Evolutionary conservation across 2,329 filamentous ascomycete species (phyloP), one percentile per base, ranked within the genome.

Genomic region (Cordyceps fumosorosea): DNA sequence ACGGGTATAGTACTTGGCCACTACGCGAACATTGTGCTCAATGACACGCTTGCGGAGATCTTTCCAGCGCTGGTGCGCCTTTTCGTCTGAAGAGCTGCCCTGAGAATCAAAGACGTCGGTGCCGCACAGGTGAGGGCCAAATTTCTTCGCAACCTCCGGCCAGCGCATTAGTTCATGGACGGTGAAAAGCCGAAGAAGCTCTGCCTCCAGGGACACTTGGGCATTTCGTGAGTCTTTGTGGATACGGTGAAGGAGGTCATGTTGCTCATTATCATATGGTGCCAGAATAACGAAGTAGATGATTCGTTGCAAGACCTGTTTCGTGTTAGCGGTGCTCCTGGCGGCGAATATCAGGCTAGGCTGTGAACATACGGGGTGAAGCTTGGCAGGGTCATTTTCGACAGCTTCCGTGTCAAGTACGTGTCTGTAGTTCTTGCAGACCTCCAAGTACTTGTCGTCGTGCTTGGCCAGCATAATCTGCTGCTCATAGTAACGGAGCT

Each of bases 1-100:
- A 69, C 95, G 91, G 24, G 95, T 99, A 80, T 99, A 99, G 82
- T 99, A 99, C 78, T 96, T 96, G 69, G 95, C 95, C 44, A 99
- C 86, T 2, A 99, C 95, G 58, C 95, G 91, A 59, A 99, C 93
- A 68, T 99, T 99, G 80, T 99, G 95, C 80, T 99, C 95, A 70
- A 99, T 99, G 65, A 99, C 95, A 59, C 95, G 92, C 84, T 98
- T 98, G 71, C 95, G 90, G 66, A 99, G 81, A 73, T 97, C 95
- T 73, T 95, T 84, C 92, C 93, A 99, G 74, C 95, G 85, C 75
- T 89, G 85, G 75, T 90, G 80, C 32, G 92, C 89, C 77, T 96
- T 93, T 64, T 88, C 83, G 69, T 97, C 92, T 40, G 81, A 80
- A 6, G 88, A 87, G 66, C 84, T 80, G 66, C 83, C 74, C 56